Evolutionary conservation across 805 yeast species (phyloP).

Genomic region (Tetrapisispora phaffii): DNA sequence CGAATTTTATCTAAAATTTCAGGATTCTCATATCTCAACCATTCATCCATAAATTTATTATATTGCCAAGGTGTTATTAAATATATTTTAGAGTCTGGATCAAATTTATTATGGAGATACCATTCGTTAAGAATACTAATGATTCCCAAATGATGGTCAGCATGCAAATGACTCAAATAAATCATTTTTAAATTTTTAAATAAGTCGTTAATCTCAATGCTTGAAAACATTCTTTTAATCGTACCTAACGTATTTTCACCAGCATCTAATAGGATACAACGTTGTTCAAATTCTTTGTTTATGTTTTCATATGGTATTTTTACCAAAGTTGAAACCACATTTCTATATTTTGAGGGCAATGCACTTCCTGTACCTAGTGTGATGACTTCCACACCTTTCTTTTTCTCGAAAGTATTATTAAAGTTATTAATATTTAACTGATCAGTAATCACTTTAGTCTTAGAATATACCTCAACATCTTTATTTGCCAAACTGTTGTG

Average conservation of each 20-base stretch:
- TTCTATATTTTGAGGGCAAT: constrained; percentile 71
- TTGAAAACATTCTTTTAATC: constrained; percentile 51
- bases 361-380: constrained; percentile 94
- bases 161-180: constrained; percentile 84
- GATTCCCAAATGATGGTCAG: constrained; percentile 91
- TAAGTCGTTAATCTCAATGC: constrained; percentile 33
- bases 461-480: constrained; percentile 15
- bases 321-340: constrained; percentile 72
- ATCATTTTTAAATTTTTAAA: constrained; percentile 55
- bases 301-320: constrained; percentile 45
- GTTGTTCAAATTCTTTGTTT: constrained; percentile 29
- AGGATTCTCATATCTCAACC: constrained; percentile 43
- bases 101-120: constrained; percentile 36
- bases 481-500: constrained; percentile 22
- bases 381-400: constrained; percentile 52
- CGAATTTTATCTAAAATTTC: constrained; percentile 35
- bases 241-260: constrained; percentile 88
- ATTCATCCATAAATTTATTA: constrained; percentile 55
- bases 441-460: constrained; percentile 20
- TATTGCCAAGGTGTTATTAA: constrained; percentile 72
- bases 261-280: constrained; percentile 69
- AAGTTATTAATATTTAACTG: constrained; percentile 27
- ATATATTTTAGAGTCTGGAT: constrained; percentile 35
- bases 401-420: constrained; percentile 28
- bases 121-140: constrained; percentile 61